Evolutionary conservation across 352 stramenopile genomes (phyloP).

Genomic region (Phytophthora ramorum): DNA sequence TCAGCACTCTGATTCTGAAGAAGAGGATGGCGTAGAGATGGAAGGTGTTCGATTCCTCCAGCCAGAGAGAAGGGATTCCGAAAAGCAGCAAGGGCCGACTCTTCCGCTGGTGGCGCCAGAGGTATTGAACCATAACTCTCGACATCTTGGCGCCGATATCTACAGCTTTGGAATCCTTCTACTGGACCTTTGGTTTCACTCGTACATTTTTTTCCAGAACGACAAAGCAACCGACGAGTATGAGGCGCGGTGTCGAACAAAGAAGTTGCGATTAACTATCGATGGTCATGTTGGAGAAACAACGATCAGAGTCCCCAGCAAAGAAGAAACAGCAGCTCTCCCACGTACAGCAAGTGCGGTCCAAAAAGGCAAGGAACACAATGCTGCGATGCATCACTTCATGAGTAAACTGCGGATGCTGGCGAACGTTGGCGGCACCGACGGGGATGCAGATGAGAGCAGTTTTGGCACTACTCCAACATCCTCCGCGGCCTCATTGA

Average conservation of each 20-base stretch:
- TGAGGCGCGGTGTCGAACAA: constrained; percentile 17
- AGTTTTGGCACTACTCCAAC: constrained; percentile 56
- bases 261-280: constrained; percentile 24
- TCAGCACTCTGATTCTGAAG: constrained; percentile 33
- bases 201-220: constrained; percentile 50
- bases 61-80: constrained; percentile 12
- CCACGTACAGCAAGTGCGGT: constrained; percentile 30
- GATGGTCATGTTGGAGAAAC: constrained; percentile 22
- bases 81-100: constrained; percentile 21
- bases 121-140: constrained; percentile 42
- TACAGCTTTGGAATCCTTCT: constrained; percentile 68
- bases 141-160: constrained; percentile 54
- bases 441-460: constrained; percentile 41
- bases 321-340: constrained; percentile 16
- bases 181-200: constrained; percentile 64
- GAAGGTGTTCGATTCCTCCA: constrained; percentile 49
- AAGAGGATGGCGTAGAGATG: constrained; percentile 38
- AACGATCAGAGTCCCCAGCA: constrained; percentile 8
- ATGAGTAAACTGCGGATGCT: constrained; percentile 57
- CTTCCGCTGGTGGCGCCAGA: constrained; percentile 59
- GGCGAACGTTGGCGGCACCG: constrained; percentile 34
- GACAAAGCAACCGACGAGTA: constrained; percentile 21
- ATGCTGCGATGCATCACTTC: constrained; percentile 51
- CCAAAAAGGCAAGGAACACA: constrained; percentile 43
- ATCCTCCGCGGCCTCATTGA: constrained; percentile 42